A percentile compares a stretch with the other conserved stretches of the same genome.
Evolutionary conservation across 2,329 filamentous ascomycete species (phyloP).

Genomic region (Penicillium sp.): DNA sequence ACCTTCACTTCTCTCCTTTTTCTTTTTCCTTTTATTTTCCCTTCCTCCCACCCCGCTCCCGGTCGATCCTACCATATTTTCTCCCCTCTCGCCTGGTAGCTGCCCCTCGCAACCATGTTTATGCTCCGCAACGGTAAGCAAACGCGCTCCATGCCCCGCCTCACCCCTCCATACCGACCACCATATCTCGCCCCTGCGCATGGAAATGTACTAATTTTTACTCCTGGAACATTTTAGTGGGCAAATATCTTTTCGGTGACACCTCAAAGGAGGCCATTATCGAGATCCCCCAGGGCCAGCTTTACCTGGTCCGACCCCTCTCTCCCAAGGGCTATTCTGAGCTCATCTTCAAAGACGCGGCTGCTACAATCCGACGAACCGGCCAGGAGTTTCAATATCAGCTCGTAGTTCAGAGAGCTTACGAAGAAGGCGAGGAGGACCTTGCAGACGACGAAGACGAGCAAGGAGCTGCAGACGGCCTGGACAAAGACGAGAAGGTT

Average conservation of each 20-base stretch:
- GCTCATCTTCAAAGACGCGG: conserved; percentile 97
- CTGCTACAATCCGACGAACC: conserved; percentile 87
- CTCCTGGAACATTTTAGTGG: conserved; percentile 59
- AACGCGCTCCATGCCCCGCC: conserved; percentile 29
- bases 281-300: conserved; percentile 92
- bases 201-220: not conserved
- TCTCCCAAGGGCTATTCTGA: conserved; percentile 98
- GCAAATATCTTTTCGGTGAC: conserved; percentile 90
- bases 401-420: conserved; percentile 92
- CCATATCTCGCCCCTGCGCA: conserved; percentile 5
- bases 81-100: conserved; percentile 27
- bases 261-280: conserved; percentile 89
- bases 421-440: conserved; percentile 96
- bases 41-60: not conserved
- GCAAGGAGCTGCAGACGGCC: conserved; percentile 74
- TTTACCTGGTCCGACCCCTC: conserved; percentile 92
- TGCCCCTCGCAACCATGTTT: conserved; percentile 53
- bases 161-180: conserved; percentile 27
- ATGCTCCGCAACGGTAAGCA: conserved; percentile 61
- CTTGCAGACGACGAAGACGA: conserved; percentile 88
- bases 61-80: not conserved
- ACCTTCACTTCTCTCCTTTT: conserved; percentile 8
- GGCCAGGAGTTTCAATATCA: conserved; percentile 97
- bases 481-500: conserved; percentile 96
- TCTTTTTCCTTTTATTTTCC: conserved; percentile 4